phyloP scores from a whole-genome alignment of 441 rosid species.

The Euphorbia schlechtendalii region DNA sequence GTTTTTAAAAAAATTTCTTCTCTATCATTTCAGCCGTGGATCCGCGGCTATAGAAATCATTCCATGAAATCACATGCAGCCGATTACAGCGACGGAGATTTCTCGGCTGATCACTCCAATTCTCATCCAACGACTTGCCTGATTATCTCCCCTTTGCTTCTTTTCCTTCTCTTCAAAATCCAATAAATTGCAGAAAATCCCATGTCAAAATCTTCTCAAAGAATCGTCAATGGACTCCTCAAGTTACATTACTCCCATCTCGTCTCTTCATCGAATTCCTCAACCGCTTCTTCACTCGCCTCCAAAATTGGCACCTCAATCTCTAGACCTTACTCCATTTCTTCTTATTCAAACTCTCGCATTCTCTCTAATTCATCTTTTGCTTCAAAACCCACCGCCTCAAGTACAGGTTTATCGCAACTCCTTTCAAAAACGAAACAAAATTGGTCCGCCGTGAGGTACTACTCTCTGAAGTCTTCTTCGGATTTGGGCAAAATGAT shows the following conservation, averaged over 20 bases:
- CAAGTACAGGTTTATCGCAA: slow-evolving; percentile 34
- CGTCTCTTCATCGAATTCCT: slow-evolving; percentile 18
- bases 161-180: background rate
- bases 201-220: slow-evolving; percentile 55
- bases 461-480: slow-evolving; percentile 34
- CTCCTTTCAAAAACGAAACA: slow-evolving; percentile 21
- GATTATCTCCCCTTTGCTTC: background rate
- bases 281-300: slow-evolving; percentile 12
- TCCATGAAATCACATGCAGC: no score
- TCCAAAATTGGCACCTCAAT: slow-evolving; percentile 4
- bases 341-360: slow-evolving; percentile 20
- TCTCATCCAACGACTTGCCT: background rate
- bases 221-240: slow-evolving; percentile 41
- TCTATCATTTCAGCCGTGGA: no score
- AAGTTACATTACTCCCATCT: slow-evolving; percentile 24
- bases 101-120: background rate
- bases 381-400: slow-evolving; percentile 31
- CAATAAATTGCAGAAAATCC: background rate
- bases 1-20: no score
- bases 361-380: background rate
- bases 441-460: slow-evolving; percentile 35
- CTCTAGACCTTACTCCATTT: slow-evolving; percentile 18
- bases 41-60: no score
- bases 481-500: slow-evolving; percentile 27
- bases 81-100: background rate